Conservation (phyloP, 495 filamentous ascomycete genomes). For the Platismatia glauca region DNA sequence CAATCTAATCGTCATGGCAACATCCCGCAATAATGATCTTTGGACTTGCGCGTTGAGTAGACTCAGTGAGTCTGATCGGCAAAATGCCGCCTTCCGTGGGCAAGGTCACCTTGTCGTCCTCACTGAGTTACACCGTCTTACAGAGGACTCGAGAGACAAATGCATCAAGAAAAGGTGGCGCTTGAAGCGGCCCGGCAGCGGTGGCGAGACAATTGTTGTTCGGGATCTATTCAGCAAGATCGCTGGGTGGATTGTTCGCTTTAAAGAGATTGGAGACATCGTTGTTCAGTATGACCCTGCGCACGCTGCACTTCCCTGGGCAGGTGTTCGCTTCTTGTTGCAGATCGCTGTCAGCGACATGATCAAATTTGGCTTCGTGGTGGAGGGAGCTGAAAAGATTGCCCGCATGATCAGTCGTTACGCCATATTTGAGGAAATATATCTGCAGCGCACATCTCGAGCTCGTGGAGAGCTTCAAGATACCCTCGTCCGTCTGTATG, state of each 20-base stretch:
- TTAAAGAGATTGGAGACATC: conserved; percentile 29
- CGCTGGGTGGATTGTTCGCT: conserved; percentile 1
- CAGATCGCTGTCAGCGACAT: conserved; percentile 25
- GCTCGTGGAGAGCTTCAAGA: background rate
- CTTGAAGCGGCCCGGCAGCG: background rate
- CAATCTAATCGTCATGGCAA: no score
- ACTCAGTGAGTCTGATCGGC: no score
- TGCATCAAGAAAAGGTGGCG: background rate
- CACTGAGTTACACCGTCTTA: no score
- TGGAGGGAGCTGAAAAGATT: conserved; percentile 18
- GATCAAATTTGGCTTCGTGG: conserved; percentile 12
- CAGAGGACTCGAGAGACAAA: background rate
- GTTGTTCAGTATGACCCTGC: conserved; percentile 33
- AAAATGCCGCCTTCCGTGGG: no score
- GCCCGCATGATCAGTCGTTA: conserved; percentile 18
- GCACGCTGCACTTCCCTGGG: conserved; percentile 40
- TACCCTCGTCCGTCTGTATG: conserved; percentile 1
- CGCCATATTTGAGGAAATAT: conserved; percentile 21
- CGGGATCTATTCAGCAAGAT: conserved; percentile 2
- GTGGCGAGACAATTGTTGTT: background rate
- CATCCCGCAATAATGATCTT: no score
- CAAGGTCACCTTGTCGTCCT: no score
- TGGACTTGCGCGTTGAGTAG: no score
- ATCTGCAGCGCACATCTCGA: background rate
- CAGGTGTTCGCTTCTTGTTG: conserved; percentile 34